These are phyloP conservation scores for Coemansia sp. DNA, from an alignment of 192 early-diverging fungal genomes.

Conservation along the genomic window DNA sequence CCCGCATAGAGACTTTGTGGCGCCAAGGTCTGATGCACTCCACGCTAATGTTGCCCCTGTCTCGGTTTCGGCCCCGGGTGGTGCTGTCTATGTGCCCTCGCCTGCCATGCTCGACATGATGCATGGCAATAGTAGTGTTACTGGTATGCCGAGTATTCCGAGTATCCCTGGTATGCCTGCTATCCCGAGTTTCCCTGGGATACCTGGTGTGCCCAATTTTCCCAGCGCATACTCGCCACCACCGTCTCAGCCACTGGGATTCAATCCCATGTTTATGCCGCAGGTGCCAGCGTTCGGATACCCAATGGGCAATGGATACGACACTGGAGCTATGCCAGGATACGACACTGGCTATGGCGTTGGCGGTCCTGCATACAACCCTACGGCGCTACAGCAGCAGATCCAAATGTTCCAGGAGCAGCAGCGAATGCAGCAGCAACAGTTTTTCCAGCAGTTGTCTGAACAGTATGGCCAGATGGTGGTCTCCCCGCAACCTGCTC, in stretches of 20 bases:
- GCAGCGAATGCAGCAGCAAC: constrained; percentile 43
- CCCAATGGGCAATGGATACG: background rate
- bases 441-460: constrained; percentile 36
- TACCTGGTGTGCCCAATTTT: background rate
- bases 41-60: background rate
- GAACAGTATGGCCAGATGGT: constrained; percentile 36
- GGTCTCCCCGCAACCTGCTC: background rate
- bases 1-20: background rate
- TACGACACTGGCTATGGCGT: background rate
- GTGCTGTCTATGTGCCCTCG: background rate
- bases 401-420: constrained; percentile 46
- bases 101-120: background rate
- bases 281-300: background rate
- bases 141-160: background rate
- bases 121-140: background rate
- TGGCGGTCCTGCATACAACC: background rate
- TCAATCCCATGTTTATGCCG: constrained; percentile 11
- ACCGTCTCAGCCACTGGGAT: background rate
- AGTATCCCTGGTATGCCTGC: background rate
- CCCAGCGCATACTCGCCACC: background rate
- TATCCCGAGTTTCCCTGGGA: too few relatives aligned
- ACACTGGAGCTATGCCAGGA: too few relatives aligned
- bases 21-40: too few relatives aligned
- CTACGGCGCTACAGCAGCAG: constrained; percentile 27
- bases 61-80: background rate